Percentiles rank a stretch among this genome's conserved stretches.
These are phyloP conservation scores for Agrostemma githago DNA, from an alignment of 148 eudicot species.

Conservation along the genomic window DNA sequence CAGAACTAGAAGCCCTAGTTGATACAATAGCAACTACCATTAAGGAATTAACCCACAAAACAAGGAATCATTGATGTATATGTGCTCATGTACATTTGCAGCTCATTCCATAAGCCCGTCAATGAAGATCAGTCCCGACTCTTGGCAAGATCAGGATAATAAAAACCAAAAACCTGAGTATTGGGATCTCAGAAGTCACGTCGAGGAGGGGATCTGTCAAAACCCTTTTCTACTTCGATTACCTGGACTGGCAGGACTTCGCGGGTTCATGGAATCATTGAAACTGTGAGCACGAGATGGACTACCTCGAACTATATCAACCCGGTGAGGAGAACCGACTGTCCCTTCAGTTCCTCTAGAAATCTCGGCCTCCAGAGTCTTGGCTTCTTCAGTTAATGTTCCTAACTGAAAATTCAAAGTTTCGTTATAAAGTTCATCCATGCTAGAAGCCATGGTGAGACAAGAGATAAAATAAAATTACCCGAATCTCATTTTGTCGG, in stretches of 20 bases:
- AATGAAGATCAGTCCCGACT: background rate
- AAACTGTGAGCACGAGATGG: conserved; percentile 47
- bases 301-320: conserved; percentile 54
- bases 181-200: background rate
- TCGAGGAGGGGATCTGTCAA: background rate
- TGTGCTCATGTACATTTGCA: background rate
- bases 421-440: background rate
- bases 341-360: conserved; percentile 41
- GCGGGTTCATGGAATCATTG: conserved; percentile 28
- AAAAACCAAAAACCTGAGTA: background rate
- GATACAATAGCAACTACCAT: background rate
- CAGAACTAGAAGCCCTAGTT: background rate
- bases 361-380: conserved; percentile 58
- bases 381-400: conserved; percentile 69
- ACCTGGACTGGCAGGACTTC: conserved; percentile 46
- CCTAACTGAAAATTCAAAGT: conserved; percentile 37
- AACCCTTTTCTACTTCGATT: conserved; percentile 51
- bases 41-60: background rate
- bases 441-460: background rate
- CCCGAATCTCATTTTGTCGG: conserved; percentile 82
- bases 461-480: conserved; percentile 22
- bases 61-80: background rate
- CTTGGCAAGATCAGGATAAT: background rate
- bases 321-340: conserved; percentile 50
- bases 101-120: background rate